Evolutionary conservation across 2,329 filamentous ascomycete species (phyloP).

Genomic region (Hortaea sp.): DNA sequence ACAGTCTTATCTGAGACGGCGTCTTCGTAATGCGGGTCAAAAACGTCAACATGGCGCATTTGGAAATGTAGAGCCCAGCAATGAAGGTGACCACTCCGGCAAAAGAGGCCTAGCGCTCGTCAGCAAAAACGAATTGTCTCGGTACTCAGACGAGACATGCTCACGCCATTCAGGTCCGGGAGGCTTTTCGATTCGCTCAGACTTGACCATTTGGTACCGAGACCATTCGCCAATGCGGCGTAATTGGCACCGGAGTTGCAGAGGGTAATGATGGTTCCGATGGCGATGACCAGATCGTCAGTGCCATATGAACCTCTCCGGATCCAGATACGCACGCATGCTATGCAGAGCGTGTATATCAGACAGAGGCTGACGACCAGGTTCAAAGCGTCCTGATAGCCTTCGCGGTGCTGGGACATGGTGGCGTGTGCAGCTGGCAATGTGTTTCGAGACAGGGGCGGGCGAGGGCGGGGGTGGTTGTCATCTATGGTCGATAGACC

Average conservation of each 20-base stretch:
- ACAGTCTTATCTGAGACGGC: conserved; percentile 15
- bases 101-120: conserved; percentile 14
- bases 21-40: conserved; percentile 23
- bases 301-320: conserved; percentile 18
- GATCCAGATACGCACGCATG: conserved; percentile 20
- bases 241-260: conserved; percentile 20
- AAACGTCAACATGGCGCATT: conserved; percentile 23
- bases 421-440: neutral
- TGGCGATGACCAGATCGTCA: conserved; percentile 21
- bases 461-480: neutral
- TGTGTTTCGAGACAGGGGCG: neutral
- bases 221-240: conserved; percentile 16
- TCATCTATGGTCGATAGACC: neutral
- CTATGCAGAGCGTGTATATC: conserved; percentile 21
- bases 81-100: conserved; percentile 21
- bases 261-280: conserved; percentile 19
- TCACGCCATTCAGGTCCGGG: neutral
- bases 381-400: conserved; percentile 16
- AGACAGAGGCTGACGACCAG: conserved; percentile 24
- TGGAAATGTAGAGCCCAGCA: conserved; percentile 20
- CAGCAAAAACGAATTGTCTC: neutral
- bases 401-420: conserved; percentile 15
- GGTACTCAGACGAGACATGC: neutral
- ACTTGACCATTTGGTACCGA: conserved; percentile 17
- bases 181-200: neutral